A percentile compares a stretch with the other conserved stretches of the same genome.
These are phyloP conservation scores for Lactifluus hygrophoroides DNA, from an alignment of 768 basidiomycete genomes.

Conservation along the genomic window DNA sequence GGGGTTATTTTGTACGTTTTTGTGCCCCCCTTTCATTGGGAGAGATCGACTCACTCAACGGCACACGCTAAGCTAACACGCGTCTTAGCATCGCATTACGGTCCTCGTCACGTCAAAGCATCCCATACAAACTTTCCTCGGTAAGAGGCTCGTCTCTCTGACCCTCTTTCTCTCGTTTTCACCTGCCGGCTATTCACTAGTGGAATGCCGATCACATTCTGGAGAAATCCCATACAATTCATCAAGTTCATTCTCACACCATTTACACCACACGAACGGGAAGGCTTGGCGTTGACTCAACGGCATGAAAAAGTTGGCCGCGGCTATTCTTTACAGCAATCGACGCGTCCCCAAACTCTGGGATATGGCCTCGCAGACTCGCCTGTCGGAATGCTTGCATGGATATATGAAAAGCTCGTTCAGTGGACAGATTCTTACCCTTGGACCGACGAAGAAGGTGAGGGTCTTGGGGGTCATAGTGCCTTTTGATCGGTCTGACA, in stretches of 20 bases:
- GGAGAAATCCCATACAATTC: constrained; percentile 24
- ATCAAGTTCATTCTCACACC: constrained; percentile 26
- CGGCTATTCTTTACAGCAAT: constrained; percentile 35
- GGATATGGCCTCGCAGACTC: constrained; percentile 49
- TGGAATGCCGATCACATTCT: constrained; percentile 21
- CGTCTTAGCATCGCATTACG: constrained; percentile 23
- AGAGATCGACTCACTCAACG: background rate
- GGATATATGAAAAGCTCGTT: constrained; percentile 28
- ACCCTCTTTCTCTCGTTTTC: background rate
- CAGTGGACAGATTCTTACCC: constrained; percentile 36
- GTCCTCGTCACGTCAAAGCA: constrained; percentile 22
- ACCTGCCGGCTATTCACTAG: constrained; percentile 16
- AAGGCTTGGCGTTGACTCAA: constrained; percentile 26
- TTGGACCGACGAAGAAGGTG: constrained; percentile 49
- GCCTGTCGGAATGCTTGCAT: constrained; percentile 36
- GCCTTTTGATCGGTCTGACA: background rate
- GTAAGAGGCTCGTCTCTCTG: constrained; percentile 18
- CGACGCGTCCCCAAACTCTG: constrained; percentile 26
- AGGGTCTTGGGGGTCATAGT: background rate
- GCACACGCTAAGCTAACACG: constrained; percentile 24
- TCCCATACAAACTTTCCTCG: constrained; percentile 28
- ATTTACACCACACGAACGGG: constrained; percentile 31
- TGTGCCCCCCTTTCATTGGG: background rate
- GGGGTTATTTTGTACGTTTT: constrained; percentile 32
- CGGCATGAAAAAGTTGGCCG: constrained; percentile 27